Base-by-base conservation (phyloP, 805 yeast species). In the Lachancea meyersii region DNA sequence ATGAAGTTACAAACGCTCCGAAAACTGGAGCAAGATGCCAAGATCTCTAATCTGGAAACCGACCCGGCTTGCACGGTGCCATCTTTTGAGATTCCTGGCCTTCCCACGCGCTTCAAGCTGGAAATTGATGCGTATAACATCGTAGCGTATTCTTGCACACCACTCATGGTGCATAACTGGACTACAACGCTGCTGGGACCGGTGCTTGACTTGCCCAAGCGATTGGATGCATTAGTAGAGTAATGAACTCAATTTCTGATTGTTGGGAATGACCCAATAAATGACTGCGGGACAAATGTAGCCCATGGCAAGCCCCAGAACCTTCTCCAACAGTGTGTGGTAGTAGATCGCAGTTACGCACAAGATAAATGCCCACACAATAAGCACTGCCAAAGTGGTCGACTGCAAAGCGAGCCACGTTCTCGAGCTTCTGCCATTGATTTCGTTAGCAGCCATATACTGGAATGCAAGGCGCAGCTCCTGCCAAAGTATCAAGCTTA, bases 281-380 rank as follows among this genome's bases (percentile, higher is more conserved):
- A 79, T 72, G 1, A 69, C 53, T 1, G 59, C 16, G 9, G 77
- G 71, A 19, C 77, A 77, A 7, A 70, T 39, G 58, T 73, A 77
- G 2, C 93, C 87, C 68, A 82, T 74, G 2, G 69, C 8, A 35
- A 84, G 65, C 0, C 96, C 96, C 20, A 77, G 67, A 1, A 84
- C 44, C 56, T 88, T 88, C 58, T 91, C 97, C 1, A 64, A 42
- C 9, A 82, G 55, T 1, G 93, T 79, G 63, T 91, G 97, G 69
- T 88, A 91, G 60, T 86, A 85, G 11, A 82, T 67, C 37, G 88
- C 75, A 1, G 97, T 91, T 71, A 86, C 77, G 16, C 81, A 63
- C 24, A 88, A 67, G 30, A 68, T 41, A 14, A 48, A 36, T 78
- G 82, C 78, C 81, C 91, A 86, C 2, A 60, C 45, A 2, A 42